Percentiles rank a stretch among this genome's conserved stretches.
phyloP scores from a whole-genome alignment of 2,329 filamentous ascomycete species.

The Colletotrichum zoysiae region DNA sequence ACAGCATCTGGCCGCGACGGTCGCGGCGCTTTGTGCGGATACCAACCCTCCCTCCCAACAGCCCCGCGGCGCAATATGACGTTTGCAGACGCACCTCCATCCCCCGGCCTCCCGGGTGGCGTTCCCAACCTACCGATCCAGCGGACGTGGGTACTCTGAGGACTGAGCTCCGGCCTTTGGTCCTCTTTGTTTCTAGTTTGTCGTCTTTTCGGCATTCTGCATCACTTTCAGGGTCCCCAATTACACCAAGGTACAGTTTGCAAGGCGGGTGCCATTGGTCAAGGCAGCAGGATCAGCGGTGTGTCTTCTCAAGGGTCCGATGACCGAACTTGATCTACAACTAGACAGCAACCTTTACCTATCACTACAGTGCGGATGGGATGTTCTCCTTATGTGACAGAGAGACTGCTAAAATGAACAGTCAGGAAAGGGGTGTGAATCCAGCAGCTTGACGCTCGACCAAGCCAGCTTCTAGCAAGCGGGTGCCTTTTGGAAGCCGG shows the following conservation, averaged over 20 bases:
- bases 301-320: background rate
- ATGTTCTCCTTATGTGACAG: background rate
- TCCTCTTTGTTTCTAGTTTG: background rate
- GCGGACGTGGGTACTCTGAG: slow-evolving; percentile 26
- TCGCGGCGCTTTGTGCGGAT: slow-evolving; percentile 11
- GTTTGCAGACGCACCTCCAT: slow-evolving; percentile 17
- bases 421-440: background rate
- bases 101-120: slow-evolving; percentile 36
- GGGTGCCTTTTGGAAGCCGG: background rate
- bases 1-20: slow-evolving; percentile 4
- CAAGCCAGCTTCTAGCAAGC: background rate
- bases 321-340: slow-evolving; percentile 5
- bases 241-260: slow-evolving; percentile 20
- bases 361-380: background rate
- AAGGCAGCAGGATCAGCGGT: slow-evolving; percentile 34
- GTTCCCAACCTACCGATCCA: slow-evolving; percentile 28
- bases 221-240: slow-evolving; percentile 5
- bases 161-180: slow-evolving; percentile 27
- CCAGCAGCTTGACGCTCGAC: background rate
- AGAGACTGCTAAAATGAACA: background rate
- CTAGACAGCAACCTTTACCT: slow-evolving; percentile 3
- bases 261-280: slow-evolving; percentile 6
- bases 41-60: slow-evolving; percentile 5
- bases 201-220: slow-evolving; percentile 4
- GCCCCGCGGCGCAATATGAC: slow-evolving; percentile 27